A percentile compares a stretch with the other conserved stretches of the same genome.
Conservation (phyloP, 371 early-diverging fungal genomes). For the Furculomyces boomerangus region DNA sequence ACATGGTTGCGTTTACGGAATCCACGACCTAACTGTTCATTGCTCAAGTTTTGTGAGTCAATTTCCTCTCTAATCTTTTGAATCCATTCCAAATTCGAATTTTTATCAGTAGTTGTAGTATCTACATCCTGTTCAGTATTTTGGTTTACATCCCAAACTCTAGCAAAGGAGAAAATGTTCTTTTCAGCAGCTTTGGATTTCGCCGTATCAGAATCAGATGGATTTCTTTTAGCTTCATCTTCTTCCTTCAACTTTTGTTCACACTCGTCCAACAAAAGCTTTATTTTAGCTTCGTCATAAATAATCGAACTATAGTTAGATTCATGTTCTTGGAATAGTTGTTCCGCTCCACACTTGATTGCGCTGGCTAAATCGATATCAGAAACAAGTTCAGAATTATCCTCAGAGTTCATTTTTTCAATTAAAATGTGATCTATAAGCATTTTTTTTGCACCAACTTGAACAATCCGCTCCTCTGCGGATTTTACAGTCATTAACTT, state of each 20-base stretch:
- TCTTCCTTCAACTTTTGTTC: constrained; percentile 5
- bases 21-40: constrained; percentile 1
- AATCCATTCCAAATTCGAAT: background rate
- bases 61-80: background rate
- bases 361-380: constrained; percentile 35
- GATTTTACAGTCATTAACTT: constrained; percentile 67
- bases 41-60: too few relatives aligned
- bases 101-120: background rate
- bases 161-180: background rate
- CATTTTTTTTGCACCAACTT: constrained; percentile 68
- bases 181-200: background rate
- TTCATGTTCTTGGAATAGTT: constrained; percentile 48
- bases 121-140: background rate
- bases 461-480: constrained; percentile 57
- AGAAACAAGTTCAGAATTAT: constrained; percentile 13
- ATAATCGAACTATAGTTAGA: constrained; percentile 27
- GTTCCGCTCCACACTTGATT: constrained; percentile 60
- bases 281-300: constrained; percentile 38
- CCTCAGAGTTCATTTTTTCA: constrained; percentile 46
- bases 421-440: constrained; percentile 73
- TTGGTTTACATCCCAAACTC: constrained; percentile 1
- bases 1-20: background rate
- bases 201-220: background rate
- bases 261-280: constrained; percentile 39
- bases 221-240: background rate